phyloP scores from a whole-genome alignment of 108 stramenopile genomes.

The Conticribra weissflogii region DNA sequence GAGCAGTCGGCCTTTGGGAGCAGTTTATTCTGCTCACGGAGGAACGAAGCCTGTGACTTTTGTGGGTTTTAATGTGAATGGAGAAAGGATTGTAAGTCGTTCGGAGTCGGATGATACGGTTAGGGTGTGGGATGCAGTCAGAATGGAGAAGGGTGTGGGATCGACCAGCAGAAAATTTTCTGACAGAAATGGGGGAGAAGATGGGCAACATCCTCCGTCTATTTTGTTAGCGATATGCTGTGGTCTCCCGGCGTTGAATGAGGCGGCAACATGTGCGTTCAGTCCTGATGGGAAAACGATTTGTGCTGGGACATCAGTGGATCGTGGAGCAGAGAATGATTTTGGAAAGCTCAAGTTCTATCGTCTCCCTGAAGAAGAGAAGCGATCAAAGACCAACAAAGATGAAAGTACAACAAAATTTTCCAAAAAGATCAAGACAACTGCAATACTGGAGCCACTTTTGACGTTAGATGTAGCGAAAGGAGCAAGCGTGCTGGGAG shows the following conservation, averaged over 20 bases:
- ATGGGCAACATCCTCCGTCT: constrained; percentile 22
- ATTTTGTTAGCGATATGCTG: constrained; percentile 49
- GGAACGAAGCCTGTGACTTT: constrained; percentile 47
- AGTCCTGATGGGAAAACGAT: constrained; percentile 71
- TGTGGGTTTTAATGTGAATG: constrained; percentile 57
- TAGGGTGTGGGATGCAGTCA: constrained; percentile 62
- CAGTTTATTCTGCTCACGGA: constrained; percentile 58
- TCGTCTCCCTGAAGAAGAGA: constrained; percentile 35
- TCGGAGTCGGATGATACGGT: constrained; percentile 61
- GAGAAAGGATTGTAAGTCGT: constrained; percentile 59
- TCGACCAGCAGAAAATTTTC: constrained; percentile 25
- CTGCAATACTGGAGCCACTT: constrained; percentile 40
- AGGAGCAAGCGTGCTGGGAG: constrained; percentile 48
- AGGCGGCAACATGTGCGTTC: constrained; percentile 63
- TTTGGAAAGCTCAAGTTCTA: constrained; percentile 50
- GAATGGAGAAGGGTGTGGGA: constrained; percentile 32
- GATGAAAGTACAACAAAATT: constrained; percentile 7
- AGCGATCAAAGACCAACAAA: constrained; percentile 22
- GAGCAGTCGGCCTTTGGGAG: constrained; percentile 58
- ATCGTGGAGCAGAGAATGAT: constrained; percentile 26
- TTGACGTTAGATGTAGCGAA: constrained; percentile 34
- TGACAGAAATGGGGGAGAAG: constrained; percentile 28
- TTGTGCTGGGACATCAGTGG: constrained; percentile 63
- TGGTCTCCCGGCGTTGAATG: constrained; percentile 50
- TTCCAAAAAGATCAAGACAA: constrained; percentile 11